Evolutionary conservation across 2,329 filamentous ascomycete species (phyloP).

Genomic region (Dryadomyces quercivorus): DNA sequence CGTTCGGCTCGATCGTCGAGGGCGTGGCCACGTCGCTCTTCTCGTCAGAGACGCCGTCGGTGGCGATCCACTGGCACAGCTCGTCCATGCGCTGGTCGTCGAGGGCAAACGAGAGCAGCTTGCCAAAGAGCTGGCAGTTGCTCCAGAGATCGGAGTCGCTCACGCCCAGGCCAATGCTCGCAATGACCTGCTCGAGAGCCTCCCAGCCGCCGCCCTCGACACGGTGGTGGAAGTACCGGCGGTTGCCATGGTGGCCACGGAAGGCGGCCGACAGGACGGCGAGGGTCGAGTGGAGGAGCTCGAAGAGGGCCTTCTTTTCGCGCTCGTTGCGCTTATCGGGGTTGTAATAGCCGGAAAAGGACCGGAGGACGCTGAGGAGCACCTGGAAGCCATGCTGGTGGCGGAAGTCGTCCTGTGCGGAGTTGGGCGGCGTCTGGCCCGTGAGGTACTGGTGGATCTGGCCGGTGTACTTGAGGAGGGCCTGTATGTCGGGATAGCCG

Average conservation of each 20-base stretch:
- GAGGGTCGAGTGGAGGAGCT: slow-evolving; percentile 58
- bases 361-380: slow-evolving; percentile 55
- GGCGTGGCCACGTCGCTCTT: too few relatives aligned
- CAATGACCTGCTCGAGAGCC: slow-evolving; percentile 60
- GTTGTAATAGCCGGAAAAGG: slow-evolving; percentile 66
- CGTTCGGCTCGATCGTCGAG: not conserved
- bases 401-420: slow-evolving; percentile 69
- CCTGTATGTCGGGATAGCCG: slow-evolving; percentile 35
- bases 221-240: slow-evolving; percentile 69
- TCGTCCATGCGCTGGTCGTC: slow-evolving; percentile 63
- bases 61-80: slow-evolving; percentile 44
- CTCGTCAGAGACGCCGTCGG: not conserved
- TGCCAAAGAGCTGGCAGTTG: slow-evolving; percentile 65
- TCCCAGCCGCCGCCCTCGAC: slow-evolving; percentile 71
- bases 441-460: slow-evolving; percentile 53
- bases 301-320: slow-evolving; percentile 54
- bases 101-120: slow-evolving; percentile 67
- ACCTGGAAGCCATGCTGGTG: slow-evolving; percentile 67
- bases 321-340: slow-evolving; percentile 46
- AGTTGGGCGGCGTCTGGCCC: slow-evolving; percentile 30
- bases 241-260: slow-evolving; percentile 71
- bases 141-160: slow-evolving; percentile 57
- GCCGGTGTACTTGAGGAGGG: slow-evolving; percentile 44
- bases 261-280: slow-evolving; percentile 65
- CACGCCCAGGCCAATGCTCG: slow-evolving; percentile 52